phyloP scores from a whole-genome alignment of 768 basidiomycete species.

The Clitopilus hobsonii region DNA sequence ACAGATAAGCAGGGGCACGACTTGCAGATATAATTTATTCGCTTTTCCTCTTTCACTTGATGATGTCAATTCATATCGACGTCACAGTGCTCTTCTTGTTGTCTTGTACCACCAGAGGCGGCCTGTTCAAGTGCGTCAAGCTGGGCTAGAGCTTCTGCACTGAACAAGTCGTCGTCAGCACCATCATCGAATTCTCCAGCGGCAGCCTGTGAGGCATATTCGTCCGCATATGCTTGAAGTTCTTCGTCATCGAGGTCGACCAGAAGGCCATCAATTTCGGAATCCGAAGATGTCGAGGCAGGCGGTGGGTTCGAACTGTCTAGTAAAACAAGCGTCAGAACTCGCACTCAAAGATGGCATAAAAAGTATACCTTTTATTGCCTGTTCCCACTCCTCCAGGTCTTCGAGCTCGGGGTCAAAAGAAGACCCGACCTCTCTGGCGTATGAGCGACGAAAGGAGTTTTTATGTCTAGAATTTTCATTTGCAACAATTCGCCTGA shows the following conservation, averaged over 20 bases:
- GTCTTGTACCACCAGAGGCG: neutral
- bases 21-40: neutral
- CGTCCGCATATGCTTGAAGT: slow-evolving; percentile 55
- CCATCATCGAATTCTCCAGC: slow-evolving; percentile 46
- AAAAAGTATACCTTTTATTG: slow-evolving; percentile 35
- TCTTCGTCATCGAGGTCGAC: slow-evolving; percentile 54
- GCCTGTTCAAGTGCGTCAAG: slow-evolving; percentile 28
- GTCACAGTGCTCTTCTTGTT: slow-evolving; percentile 3
- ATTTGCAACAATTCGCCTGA: slow-evolving; percentile 58
- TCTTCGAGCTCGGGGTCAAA: slow-evolving; percentile 74
- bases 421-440: slow-evolving; percentile 68
- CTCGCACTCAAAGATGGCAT: too few relatives aligned
- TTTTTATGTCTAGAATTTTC: slow-evolving; percentile 44
- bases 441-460: slow-evolving; percentile 59
- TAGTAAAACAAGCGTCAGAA: too few relatives aligned
- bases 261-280: slow-evolving; percentile 23
- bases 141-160: neutral
- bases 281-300: neutral
- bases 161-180: slow-evolving; percentile 34
- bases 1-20: slow-evolving; percentile 2
- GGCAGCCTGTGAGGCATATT: slow-evolving; percentile 33
- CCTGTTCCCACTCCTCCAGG: slow-evolving; percentile 53
- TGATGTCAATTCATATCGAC: slow-evolving; percentile 22
- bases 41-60: neutral
- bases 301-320: too few relatives aligned